Percentiles rank a stretch among this genome's conserved stretches.
phyloP scores from a whole-genome alignment of 2,329 filamentous ascomycete genomes.

The Monosporascus cannonballus region DNA sequence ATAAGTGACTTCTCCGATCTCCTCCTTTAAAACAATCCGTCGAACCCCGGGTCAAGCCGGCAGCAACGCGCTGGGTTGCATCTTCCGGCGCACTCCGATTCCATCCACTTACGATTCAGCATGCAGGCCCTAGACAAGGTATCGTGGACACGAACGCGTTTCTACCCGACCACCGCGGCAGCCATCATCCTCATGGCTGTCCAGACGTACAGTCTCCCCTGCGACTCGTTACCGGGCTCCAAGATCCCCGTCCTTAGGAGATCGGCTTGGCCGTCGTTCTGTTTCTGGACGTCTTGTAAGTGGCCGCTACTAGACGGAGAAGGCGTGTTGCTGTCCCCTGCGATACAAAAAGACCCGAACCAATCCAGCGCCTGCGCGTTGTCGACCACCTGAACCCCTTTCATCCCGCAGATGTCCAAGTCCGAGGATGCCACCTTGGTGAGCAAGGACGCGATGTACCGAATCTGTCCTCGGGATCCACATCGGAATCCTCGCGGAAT shows the following conservation, averaged over 20 bases:
- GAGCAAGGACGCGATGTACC: slow-evolving; percentile 35
- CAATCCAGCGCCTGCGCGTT: slow-evolving; percentile 34
- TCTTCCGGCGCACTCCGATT: slow-evolving; percentile 38
- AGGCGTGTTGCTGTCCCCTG: too few relatives aligned
- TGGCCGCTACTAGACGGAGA: neutral
- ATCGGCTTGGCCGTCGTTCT: slow-evolving; percentile 35
- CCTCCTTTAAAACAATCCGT: too few relatives aligned
- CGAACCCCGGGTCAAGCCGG: too few relatives aligned
- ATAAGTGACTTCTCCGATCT: too few relatives aligned
- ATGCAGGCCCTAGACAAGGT: slow-evolving; percentile 20
- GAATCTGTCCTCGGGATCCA: slow-evolving; percentile 28
- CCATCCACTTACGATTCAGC: slow-evolving; percentile 30
- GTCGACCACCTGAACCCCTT: slow-evolving; percentile 40
- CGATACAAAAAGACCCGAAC: too few relatives aligned
- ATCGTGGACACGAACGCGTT: slow-evolving; percentile 39
- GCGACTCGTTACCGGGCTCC: slow-evolving; percentile 34
- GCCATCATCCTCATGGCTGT: slow-evolving; percentile 41
- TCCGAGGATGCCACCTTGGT: slow-evolving; percentile 28
- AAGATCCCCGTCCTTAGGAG: slow-evolving; percentile 38
- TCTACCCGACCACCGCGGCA: slow-evolving; percentile 39
- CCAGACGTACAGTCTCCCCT: slow-evolving; percentile 38
- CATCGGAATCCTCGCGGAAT: slow-evolving; percentile 29
- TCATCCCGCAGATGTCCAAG: slow-evolving; percentile 35
- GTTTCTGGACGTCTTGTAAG: slow-evolving; percentile 36
- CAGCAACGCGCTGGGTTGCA: slow-evolving; percentile 14